A percentile compares a stretch with the other conserved stretches of the same genome.
phyloP scores from a whole-genome alignment of 1,284 basidiomycete genomes.

The Cerioporus squamosus region DNA sequence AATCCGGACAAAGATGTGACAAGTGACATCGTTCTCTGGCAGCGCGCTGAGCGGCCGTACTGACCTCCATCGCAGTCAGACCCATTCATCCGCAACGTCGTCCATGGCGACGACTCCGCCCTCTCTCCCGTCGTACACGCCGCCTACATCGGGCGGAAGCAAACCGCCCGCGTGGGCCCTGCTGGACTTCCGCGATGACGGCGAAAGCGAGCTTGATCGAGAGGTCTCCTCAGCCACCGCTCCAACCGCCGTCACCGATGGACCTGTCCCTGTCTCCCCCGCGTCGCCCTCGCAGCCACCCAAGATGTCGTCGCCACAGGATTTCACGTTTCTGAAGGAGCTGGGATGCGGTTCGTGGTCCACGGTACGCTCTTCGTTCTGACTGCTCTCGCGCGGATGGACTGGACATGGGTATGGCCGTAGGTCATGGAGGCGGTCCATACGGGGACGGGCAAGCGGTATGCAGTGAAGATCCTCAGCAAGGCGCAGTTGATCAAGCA shows the following conservation, averaged over 20 bases:
- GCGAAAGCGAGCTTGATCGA: background rate
- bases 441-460: conserved; percentile 9
- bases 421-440: conserved; percentile 24
- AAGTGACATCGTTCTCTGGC: conserved; percentile 5
- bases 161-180: conserved; percentile 6
- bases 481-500: conserved; percentile 22
- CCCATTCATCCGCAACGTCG: background rate
- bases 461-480: conserved; percentile 24
- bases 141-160: background rate
- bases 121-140: background rate
- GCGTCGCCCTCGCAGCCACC: background rate
- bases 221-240: conserved; percentile 6
- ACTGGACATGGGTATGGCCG: background rate
- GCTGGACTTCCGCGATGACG: conserved; percentile 6
- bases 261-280: background rate
- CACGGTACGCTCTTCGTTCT: conserved; percentile 5
- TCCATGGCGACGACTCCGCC: background rate
- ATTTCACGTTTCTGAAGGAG: conserved; percentile 19
- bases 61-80: background rate
- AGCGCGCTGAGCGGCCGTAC: background rate
- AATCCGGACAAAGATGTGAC: conserved; percentile 2
- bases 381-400: too few species aligned
- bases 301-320: conserved; percentile 15
- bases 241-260: conserved; percentile 1
- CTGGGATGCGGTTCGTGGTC: conserved; percentile 25